Evolutionary conservation across 495 filamentous ascomycete genomes (phyloP).

Genomic region (Penicillium cinerascens): DNA sequence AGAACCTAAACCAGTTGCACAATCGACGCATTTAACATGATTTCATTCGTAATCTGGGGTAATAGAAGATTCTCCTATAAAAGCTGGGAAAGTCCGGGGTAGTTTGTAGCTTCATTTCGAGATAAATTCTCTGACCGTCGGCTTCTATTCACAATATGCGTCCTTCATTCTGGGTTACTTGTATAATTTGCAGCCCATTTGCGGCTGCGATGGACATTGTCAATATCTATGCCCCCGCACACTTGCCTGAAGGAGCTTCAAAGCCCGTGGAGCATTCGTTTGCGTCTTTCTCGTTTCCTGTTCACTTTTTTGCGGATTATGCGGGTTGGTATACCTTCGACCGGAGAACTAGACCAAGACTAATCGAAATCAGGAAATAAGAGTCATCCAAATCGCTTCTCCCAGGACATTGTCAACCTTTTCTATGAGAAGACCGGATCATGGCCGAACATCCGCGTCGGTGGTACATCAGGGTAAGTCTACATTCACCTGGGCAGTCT

Average conservation of each 20-base stretch:
- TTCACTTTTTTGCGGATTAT: constrained; percentile 12
- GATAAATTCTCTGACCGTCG: neutral
- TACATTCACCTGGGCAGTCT: neutral
- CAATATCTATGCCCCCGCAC: neutral
- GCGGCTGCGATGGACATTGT: neutral
- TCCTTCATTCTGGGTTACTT: neutral
- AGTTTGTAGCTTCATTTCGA: neutral
- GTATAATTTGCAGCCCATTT: neutral
- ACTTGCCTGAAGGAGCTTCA: neutral
- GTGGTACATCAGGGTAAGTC: constrained; percentile 11
- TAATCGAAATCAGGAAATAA: constrained; percentile 9
- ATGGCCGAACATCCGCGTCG: constrained; percentile 13
- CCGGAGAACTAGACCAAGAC: neutral
- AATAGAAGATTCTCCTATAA: no score
- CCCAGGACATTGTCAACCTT: constrained; percentile 13
- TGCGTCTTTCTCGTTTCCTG: constrained; percentile 6
- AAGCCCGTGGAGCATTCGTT: constrained; percentile 6
- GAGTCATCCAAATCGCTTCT: constrained; percentile 12
- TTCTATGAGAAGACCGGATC: constrained; percentile 9
- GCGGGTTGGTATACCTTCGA: neutral
- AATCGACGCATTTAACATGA: neutral
- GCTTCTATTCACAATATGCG: neutral
- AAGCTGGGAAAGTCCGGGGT: neutral
- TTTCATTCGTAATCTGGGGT: neutral
- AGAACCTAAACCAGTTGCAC: constrained; percentile 3